Conservation (phyloP, 2,329 filamentous ascomycete genomes). For the Hypoxylon sp. region DNA sequence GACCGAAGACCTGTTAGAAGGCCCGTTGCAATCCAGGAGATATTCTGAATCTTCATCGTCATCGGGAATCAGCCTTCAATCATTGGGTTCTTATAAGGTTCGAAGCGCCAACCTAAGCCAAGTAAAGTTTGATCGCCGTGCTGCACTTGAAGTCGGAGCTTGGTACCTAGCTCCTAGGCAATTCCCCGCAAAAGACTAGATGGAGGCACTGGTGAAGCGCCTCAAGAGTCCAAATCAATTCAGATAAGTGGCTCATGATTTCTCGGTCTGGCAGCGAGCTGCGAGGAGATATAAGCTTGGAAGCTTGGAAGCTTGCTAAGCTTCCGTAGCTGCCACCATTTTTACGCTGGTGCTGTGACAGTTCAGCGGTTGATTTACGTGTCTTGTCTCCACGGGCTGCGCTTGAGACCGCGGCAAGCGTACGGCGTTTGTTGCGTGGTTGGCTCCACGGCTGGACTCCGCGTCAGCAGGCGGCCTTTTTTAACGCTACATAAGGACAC, state of each 20-base stretch:
- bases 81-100: conserved; percentile 7
- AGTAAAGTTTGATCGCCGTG: conserved; percentile 2
- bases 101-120: conserved; percentile 15
- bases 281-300: neutral
- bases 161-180: neutral
- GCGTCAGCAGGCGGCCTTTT: conserved; percentile 32
- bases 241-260: neutral
- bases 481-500: conserved; percentile 33
- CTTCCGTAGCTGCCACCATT: conserved; percentile 16
- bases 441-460: conserved; percentile 30
- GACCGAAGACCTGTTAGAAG: neutral
- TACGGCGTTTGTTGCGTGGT: conserved; percentile 33
- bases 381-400: conserved; percentile 38
- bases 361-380: conserved; percentile 35
- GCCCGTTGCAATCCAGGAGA: neutral
- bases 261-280: neutral
- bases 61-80: neutral
- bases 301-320: neutral
- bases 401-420: conserved; percentile 26
- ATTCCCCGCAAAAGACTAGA: neutral
- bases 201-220: neutral
- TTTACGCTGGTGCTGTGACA: conserved; percentile 28
- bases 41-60: neutral
- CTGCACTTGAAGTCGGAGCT: neutral
- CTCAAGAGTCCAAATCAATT: neutral